Percentiles rank a stretch among this genome's conserved stretches.
phyloP scores from a whole-genome alignment of 129 eudicot species.

The Chrysanthemum lavandulifolium region DNA sequence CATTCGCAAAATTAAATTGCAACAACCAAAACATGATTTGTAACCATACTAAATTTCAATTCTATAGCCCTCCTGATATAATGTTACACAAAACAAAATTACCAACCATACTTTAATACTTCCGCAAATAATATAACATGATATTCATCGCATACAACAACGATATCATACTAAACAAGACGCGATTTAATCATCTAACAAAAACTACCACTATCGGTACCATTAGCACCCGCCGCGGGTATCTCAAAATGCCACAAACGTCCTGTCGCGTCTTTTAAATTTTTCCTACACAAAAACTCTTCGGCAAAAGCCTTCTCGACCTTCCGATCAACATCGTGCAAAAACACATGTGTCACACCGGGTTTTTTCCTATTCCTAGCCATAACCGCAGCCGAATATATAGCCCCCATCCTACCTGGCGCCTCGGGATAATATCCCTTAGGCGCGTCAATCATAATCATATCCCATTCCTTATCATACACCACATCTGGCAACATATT shows the following conservation, averaged over 20 bases:
- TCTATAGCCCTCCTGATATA: not conserved
- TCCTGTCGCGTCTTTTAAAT: constrained; percentile 61
- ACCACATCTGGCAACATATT: constrained; percentile 60
- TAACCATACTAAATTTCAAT: not conserved
- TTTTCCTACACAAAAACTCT: constrained; percentile 67
- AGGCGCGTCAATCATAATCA: constrained; percentile 92
- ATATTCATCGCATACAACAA: not conserved
- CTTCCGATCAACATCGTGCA: constrained; percentile 89
- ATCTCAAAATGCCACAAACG: constrained; percentile 84
- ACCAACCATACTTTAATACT: constrained; percentile 6
- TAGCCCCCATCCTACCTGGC: constrained; percentile 96
- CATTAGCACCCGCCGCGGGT: constrained; percentile 42
- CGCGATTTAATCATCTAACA: constrained; percentile 35
- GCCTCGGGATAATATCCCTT: constrained; percentile 63
- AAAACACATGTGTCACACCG: constrained; percentile 80
- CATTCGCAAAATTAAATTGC: not conserved
- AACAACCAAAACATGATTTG: not conserved
- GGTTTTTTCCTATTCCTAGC: constrained; percentile 68
- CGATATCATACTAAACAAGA: not conserved
- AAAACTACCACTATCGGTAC: constrained; percentile 26
- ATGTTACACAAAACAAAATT: not conserved
- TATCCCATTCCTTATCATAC: constrained; percentile 83
- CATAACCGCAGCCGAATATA: constrained; percentile 90
- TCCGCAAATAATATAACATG: not conserved
- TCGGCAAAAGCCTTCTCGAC: constrained; percentile 75